phyloP scores from a whole-genome alignment of 148 eudicot genomes.

The Pharnaceum exiguum region DNA sequence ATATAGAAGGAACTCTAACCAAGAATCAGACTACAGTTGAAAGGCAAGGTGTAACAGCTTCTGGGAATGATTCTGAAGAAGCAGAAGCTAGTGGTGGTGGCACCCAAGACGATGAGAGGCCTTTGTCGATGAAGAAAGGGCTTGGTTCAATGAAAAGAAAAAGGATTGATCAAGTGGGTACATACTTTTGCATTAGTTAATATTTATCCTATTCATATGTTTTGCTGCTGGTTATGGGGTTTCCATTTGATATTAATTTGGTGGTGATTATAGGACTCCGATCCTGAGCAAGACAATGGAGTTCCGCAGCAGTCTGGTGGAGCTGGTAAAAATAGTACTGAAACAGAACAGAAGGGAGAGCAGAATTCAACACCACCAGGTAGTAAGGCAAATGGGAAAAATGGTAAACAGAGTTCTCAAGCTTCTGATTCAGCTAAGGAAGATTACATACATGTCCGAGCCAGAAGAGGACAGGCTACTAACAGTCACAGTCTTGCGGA shows the following conservation, averaged over 20 bases:
- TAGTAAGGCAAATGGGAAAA: slow-evolving; percentile 53
- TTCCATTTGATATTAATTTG: background rate
- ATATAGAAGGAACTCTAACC: slow-evolving; percentile 36
- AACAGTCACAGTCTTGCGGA: slow-evolving; percentile 98
- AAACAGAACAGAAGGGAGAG: slow-evolving; percentile 45
- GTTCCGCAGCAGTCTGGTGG: slow-evolving; percentile 38
- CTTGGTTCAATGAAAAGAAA: slow-evolving; percentile 64
- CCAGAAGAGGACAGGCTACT: slow-evolving; percentile 93
- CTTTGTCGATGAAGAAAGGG: slow-evolving; percentile 43
- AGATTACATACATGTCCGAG: slow-evolving; percentile 88
- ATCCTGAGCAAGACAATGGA: slow-evolving; percentile 42
- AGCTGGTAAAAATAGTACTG: slow-evolving; percentile 33
- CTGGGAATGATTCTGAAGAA: slow-evolving; percentile 59
- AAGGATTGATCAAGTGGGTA: slow-evolving; percentile 65
- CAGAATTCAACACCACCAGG: slow-evolving; percentile 23
- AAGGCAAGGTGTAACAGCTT: slow-evolving; percentile 41
- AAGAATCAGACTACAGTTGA: slow-evolving; percentile 35
- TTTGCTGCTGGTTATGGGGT: background rate
- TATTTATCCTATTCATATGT: background rate
- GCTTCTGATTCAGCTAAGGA: slow-evolving; percentile 57
- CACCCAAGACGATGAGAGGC: slow-evolving; percentile 51
- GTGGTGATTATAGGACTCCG: slow-evolving; percentile 38
- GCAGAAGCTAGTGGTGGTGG: slow-evolving; percentile 45
- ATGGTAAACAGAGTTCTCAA: slow-evolving; percentile 50
- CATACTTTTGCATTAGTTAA: too few species aligned